Evolutionary conservation across 495 filamentous ascomycete species (phyloP).

Genomic region (Aspergillus incahuasiensis): DNA sequence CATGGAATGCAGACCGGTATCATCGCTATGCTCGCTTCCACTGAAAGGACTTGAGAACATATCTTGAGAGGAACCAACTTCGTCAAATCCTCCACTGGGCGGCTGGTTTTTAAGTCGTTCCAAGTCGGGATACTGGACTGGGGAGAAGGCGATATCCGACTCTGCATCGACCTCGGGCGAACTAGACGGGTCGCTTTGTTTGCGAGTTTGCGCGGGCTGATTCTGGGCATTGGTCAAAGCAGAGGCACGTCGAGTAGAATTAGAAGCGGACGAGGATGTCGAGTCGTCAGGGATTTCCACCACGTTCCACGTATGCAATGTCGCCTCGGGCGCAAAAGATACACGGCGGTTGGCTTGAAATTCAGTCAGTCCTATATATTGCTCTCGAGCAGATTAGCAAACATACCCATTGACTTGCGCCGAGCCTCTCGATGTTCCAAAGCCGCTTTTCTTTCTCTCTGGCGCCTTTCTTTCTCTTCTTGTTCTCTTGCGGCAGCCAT

Average conservation of each 20-base stretch:
- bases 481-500: conserved; percentile 69
- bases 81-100: conserved; percentile 18
- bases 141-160: conserved; percentile 55
- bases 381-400: background rate
- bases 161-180: conserved; percentile 61
- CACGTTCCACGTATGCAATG: conserved; percentile 95
- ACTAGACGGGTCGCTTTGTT: conserved; percentile 58
- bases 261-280: conserved; percentile 76
- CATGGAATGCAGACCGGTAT: conserved; percentile 42
- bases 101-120: conserved; percentile 45
- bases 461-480: conserved; percentile 63
- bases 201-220: conserved; percentile 35
- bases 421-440: conserved; percentile 75
- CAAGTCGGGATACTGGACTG: conserved; percentile 63
- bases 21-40: conserved; percentile 56
- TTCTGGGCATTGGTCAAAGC: conserved; percentile 48
- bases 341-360: conserved; percentile 76
- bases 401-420: conserved; percentile 73
- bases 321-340: conserved; percentile 96
- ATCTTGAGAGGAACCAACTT: conserved; percentile 38
- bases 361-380: conserved; percentile 13
- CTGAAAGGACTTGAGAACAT: conserved; percentile 79
- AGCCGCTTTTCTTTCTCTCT: conserved; percentile 62
- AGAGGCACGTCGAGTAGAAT: conserved; percentile 66
- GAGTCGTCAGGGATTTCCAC: conserved; percentile 84